These are phyloP conservation scores for Udeniomyces megalosporus DNA, from an alignment of 768 basidiomycete genomes.

Conservation along the genomic window DNA sequence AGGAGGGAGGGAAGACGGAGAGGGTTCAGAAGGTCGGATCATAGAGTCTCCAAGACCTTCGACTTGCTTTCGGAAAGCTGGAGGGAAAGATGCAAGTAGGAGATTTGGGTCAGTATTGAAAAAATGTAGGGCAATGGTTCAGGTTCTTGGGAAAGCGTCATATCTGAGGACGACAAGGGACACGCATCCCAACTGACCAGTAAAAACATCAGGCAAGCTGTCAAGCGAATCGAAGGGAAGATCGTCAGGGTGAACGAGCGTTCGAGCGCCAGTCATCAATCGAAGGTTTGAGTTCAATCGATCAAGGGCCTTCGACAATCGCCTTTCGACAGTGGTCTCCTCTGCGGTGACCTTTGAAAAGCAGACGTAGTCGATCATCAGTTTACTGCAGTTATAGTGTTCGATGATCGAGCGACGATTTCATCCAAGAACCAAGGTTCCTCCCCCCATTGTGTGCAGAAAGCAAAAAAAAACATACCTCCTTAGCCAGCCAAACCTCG, in stretches of 20 bases:
- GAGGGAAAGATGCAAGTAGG: conserved; percentile 19
- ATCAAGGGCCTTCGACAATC: conserved; percentile 1
- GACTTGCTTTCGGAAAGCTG: conserved; percentile 29
- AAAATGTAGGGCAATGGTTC: too few relatives aligned
- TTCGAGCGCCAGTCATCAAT: conserved; percentile 23
- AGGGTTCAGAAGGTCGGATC: conserved; percentile 25
- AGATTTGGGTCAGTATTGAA: conserved; percentile 31
- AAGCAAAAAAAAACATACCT: conserved; percentile 20
- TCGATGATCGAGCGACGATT: conserved; percentile 15
- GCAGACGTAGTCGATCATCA: too few relatives aligned
- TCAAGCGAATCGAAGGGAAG: conserved; percentile 25
- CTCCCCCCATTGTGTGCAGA: too few relatives aligned
- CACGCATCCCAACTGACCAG: too few relatives aligned
- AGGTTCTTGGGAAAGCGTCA: too few relatives aligned
- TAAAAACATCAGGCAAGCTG: conserved; percentile 9
- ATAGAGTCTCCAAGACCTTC: conserved; percentile 30
- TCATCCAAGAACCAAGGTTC: conserved; percentile 3
- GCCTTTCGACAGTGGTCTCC: conserved; percentile 17
- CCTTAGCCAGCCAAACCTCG: conserved; percentile 29
- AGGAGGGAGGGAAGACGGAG: conserved; percentile 15
- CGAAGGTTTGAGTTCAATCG: not conserved
- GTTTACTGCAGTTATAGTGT: not conserved
- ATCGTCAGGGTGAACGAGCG: conserved; percentile 26
- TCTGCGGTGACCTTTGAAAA: conserved; percentile 18
- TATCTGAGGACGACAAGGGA: too few relatives aligned